Evolutionary conservation across 176 grass and related monocot genomes (phyloP), one percentile per base, ranked within the genome.

Genomic region (Alloteropsis semialata): DNA sequence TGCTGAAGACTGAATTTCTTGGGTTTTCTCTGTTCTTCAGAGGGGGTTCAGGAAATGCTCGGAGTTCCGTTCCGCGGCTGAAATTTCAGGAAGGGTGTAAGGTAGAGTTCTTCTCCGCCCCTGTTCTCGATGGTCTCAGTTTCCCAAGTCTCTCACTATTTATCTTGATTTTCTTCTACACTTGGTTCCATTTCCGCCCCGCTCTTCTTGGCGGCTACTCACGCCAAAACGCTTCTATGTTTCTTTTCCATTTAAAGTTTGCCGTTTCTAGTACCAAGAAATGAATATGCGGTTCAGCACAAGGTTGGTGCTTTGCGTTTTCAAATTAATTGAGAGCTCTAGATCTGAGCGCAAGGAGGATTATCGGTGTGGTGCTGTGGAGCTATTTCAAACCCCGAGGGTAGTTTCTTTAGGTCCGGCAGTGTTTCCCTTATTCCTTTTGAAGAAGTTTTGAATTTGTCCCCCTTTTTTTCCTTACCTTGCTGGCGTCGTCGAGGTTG

Each of bases 41-140:
- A 5, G 39, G 7, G 6, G 24, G 53, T 72, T 78, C 65, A 81
- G 51, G 69, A 81, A 62, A 85, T 81, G 82, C 77, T 89, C 19
- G 61, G 29, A n/a, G 76, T 49, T 84, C 17, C 49, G 6, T 37
- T 68, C 34, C 10, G 30, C 42, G 32, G 50, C 60, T 66, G 50
- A 67, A 67, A 42, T 79, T 41, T 74, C 41, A 59, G 24, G 24
- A n/a, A 65, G 33, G 70, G 64, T 76, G 85, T 85, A 63, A 82
- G 88, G 83, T 85, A 55, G 43, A 49, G 45, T 36, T 8, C 8
- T 57, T 29, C 13, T 28, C 21, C 36, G 32, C 11, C 21, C 19
- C 51, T 55, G 39, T 49, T 5, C 57, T n/a, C 51, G 42, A 4
- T 79, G 34, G 50, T 39, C 78, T 32, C 42, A 0, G 42, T 43